Conservation (phyloP, 805 yeast genomes). For the Cephaloascus fragrans region DNA sequence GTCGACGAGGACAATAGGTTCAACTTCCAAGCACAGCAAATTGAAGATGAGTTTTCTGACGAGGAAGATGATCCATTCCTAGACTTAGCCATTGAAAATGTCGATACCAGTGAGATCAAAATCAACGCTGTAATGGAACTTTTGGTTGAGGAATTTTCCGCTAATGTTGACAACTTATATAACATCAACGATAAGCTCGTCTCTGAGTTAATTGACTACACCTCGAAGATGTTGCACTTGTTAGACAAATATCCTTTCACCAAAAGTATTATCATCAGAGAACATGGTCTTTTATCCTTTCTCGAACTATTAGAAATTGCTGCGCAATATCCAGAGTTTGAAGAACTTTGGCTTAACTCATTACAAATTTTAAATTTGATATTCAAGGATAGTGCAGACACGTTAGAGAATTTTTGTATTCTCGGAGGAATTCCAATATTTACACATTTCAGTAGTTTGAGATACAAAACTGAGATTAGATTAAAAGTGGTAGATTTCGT, state of each 20-base stretch:
- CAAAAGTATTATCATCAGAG: constrained; percentile 28
- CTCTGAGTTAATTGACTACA: constrained; percentile 19
- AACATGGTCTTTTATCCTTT: constrained; percentile 28
- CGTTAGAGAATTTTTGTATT: constrained; percentile 30
- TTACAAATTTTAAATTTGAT: constrained; percentile 23
- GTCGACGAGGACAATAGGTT: not conserved
- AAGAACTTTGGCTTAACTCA: constrained; percentile 25
- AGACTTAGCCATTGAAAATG: constrained; percentile 24
- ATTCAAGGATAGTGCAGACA: constrained; percentile 17
- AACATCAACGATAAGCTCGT: constrained; percentile 19
- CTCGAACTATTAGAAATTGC: constrained; percentile 27
- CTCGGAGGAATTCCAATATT: constrained; percentile 33
- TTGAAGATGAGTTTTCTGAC: constrained; percentile 2
- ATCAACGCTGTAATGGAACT: constrained; percentile 28
- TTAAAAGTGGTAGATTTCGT: constrained; percentile 27
- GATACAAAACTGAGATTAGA: constrained; percentile 20
- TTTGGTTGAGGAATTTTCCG: constrained; percentile 19
- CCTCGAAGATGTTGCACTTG: constrained; percentile 26
- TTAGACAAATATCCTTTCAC: constrained; percentile 27
- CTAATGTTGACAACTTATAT: constrained; percentile 19
- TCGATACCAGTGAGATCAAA: constrained; percentile 30
- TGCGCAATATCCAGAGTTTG: constrained; percentile 19
- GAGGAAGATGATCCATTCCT: constrained; percentile 27
- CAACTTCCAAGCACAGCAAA: not conserved
- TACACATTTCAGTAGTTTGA: constrained; percentile 22